Base-by-base conservation (phyloP, 2,329 filamentous ascomycete species). In the Aquanectria penicillioides region DNA sequence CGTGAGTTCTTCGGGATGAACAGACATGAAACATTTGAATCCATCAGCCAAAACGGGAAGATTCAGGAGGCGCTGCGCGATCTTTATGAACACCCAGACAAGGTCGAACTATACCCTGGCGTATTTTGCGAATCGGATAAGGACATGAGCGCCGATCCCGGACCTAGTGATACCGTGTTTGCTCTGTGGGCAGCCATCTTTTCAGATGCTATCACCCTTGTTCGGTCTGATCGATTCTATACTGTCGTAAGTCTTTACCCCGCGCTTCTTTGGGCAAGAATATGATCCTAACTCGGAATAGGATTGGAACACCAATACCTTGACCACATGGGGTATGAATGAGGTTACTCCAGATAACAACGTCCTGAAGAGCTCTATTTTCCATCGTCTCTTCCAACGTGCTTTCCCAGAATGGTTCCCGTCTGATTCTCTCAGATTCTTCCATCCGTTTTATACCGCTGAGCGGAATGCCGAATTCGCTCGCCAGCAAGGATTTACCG, bases 121-220 rank as follows among this genome's bases (percentile, higher is more conserved):
- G 78, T 93, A 12, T 85, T 92, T 0, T 83, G 86, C 2, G 90
- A 92, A 70, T 59, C 62, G 2, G 85, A 89, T 60, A 83, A 85
- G 13, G 91, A 92, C 73, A 74, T 83, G 61, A 85, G 88, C 1
- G 86, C 89, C 80, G 77, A 83, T 2, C 86, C 86, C 3, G 89
- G 88, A 36, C 88, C 89, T 0, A 86, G 84, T 0, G 90, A 88
- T 70, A 90, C 89, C 10, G 37, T 47, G 5, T 62, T 54, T n/a
- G 62, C 62, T 0, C 84, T 90, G 47, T 89, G 86, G 3, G 83
- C 88, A 9, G 89, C 88, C 3, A 85, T 92, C 11, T 75, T 92
- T 4, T 90, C 88, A 0, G 89, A 92, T 65, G 89, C 89, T 2
- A 88, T 92, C 1, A 85, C 86, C 29, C 80, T 92, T 11, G 89